Evolutionary conservation across 164 flowering plant genomes (phyloP), one percentile per base, ranked within the genome.

Genomic region (Sedum album): DNA sequence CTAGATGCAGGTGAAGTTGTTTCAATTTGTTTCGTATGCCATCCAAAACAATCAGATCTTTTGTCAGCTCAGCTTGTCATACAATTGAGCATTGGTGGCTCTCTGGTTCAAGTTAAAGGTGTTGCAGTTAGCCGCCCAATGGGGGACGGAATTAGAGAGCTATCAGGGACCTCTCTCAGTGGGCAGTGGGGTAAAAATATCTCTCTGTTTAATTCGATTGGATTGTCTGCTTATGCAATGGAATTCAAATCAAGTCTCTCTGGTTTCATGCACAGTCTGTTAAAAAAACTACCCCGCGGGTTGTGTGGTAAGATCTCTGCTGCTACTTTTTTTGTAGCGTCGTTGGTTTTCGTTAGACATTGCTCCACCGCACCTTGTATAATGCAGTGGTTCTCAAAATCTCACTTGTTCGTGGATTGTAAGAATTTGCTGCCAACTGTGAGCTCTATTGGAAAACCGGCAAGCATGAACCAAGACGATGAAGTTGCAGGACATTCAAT

Each of bases 21-120:
- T 71, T 82, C 88, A 49, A 72, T 93, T 64, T 83, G 86, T 81
- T 84, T 91, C 76, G 85, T 82, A 39, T 93, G 85, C 78, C 76
- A 85, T 57, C 98, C 98, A 35, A 82, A 72, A 71, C 68, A 67
- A 65, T 60, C 84, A 82, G 98, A 94, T 65, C 68, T 73, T 69
- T 84, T 90, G 20, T 81, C 86, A 25, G 83, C 88, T 73, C 84
- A 85, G 30, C 66, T 89, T 53, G 75, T 91, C 62, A 73, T 93
- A 78, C 96, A 89, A 76, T 89, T 97, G 48, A 91, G 83, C 71
- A 76, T 72, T 33, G 97, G 97, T 66, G 97, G 94, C 33, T 88
- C 87, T 70, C 33, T 94, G 70, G 73, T 94, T 61, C 79, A 78
- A 68, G 90, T 86, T 10, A 83, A 77, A 74, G 98, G 98, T 20